A percentile compares a stretch with the other conserved stretches of the same genome.
phyloP scores from a whole-genome alignment of 129 eudicot genomes.

The Tagetes patula region DNA sequence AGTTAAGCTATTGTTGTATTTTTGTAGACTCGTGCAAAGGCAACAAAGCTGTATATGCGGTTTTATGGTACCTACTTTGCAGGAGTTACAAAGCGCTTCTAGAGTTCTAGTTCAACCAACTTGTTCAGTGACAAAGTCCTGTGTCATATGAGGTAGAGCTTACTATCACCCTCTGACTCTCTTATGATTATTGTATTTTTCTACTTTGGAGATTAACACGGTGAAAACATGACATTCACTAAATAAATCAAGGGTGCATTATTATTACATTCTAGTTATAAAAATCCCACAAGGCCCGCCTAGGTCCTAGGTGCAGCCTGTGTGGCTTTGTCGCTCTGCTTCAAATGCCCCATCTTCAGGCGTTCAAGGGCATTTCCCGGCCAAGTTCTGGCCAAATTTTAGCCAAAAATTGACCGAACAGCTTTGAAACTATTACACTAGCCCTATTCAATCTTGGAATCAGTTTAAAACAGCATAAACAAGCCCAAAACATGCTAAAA shows the following conservation, averaged over 20 bases:
- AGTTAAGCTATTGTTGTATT: not conserved
- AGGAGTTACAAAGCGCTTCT: conserved; percentile 30
- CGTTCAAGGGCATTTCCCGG: too few relatives aligned
- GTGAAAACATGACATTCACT: not conserved
- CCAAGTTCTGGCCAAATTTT: too few relatives aligned
- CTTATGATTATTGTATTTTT: not conserved
- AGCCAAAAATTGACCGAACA: too few relatives aligned
- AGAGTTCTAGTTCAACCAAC: conserved; percentile 22
- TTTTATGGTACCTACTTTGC: conserved; percentile 11
- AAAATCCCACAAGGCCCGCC: too few relatives aligned
- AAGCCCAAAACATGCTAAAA: too few relatives aligned
- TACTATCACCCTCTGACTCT: conserved; percentile 7
- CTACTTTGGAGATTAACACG: conserved; percentile 2
- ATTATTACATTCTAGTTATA: too few relatives aligned
- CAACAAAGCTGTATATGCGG: not conserved
- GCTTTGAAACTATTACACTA: too few relatives aligned
- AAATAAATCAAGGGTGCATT: conserved; percentile 5
- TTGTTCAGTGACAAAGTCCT: not conserved
- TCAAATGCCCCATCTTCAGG: too few relatives aligned
- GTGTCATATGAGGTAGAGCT: conserved; percentile 29
- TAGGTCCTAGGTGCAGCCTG: too few relatives aligned
- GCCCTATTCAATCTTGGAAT: too few relatives aligned
- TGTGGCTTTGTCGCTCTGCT: too few relatives aligned
- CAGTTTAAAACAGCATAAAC: too few relatives aligned
- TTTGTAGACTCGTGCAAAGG: not conserved